These are phyloP conservation scores for Camillea tinctor DNA, from an alignment of 2,329 filamentous ascomycete species.

Conservation along the genomic window DNA sequence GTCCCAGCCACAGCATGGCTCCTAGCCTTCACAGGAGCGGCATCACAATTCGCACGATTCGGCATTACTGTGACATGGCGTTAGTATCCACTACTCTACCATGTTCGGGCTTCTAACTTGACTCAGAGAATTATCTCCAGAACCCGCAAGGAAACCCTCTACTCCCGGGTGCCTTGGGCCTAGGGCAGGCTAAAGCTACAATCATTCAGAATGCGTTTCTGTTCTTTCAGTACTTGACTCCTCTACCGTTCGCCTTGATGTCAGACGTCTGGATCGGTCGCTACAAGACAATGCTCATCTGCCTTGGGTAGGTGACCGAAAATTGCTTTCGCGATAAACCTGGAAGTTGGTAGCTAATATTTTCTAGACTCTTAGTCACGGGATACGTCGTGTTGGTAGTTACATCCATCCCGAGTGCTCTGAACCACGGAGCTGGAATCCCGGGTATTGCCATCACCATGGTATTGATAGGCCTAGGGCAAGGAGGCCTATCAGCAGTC, in stretches of 20 bases:
- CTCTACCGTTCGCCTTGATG: conserved; percentile 3
- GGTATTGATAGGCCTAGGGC: conserved; percentile 2
- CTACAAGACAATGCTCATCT: conserved; percentile 7
- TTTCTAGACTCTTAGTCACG: background rate
- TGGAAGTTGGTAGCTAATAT: background rate
- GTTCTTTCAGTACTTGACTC: conserved; percentile 4
- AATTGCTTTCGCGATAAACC: background rate
- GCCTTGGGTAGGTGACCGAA: background rate
- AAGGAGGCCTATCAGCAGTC: conserved; percentile 4
- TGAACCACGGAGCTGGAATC: conserved; percentile 1
- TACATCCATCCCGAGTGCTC: background rate
- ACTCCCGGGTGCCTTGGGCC: conserved; percentile 1
- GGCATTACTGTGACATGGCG: background rate
- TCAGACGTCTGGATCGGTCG: conserved; percentile 7
- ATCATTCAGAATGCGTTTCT: conserved; percentile 6
- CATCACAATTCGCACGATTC: conserved; percentile 4
- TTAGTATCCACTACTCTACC: background rate
- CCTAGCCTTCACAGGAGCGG: conserved; percentile 2
- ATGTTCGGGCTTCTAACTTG: background rate
- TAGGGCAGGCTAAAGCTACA: conserved; percentile 2
- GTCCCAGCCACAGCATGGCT: conserved; percentile 1
- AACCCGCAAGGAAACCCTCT: conserved; percentile 1
- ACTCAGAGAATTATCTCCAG: conserved; percentile 6
- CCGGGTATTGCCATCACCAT: background rate
- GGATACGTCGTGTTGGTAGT: conserved; percentile 2